Conservation (phyloP, 148 eudicot genomes). For the Gaultheria prostrata region DNA sequence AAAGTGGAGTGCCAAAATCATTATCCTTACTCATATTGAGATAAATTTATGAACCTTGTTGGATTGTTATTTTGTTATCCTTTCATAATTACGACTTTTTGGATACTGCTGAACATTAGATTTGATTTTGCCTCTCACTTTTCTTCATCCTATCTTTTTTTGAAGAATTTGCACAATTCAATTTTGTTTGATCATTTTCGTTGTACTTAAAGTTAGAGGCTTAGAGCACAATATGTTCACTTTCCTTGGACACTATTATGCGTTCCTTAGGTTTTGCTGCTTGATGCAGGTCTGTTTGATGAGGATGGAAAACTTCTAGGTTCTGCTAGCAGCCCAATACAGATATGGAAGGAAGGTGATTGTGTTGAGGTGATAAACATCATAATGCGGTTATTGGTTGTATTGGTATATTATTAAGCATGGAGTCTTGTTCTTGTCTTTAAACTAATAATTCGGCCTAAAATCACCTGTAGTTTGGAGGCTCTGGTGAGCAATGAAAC, state of each 20-base stretch:
- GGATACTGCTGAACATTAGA: neutral
- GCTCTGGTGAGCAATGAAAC: neutral
- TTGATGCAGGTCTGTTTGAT: conserved; percentile 75
- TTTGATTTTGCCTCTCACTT: neutral
- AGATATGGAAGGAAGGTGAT: conserved; percentile 95
- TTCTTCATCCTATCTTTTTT: neutral
- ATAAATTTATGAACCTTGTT: neutral
- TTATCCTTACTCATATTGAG: neutral
- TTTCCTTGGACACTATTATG: neutral
- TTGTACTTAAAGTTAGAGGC: neutral
- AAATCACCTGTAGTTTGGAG: neutral
- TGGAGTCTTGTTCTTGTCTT: neutral
- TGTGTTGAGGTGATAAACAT: conserved; percentile 76
- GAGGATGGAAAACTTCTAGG: conserved; percentile 77
- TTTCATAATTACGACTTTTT: neutral
- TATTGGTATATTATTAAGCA: neutral
- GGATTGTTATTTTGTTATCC: neutral
- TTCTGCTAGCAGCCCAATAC: conserved; percentile 85
- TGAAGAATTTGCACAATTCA: neutral
- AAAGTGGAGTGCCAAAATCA: too few relatives aligned
- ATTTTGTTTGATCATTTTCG: neutral
- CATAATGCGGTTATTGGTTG: neutral
- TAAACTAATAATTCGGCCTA: neutral
- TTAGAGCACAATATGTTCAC: neutral
- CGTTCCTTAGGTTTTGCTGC: conserved; percentile 5